A percentile compares a stretch with the other conserved stretches of the same genome.
These are phyloP conservation scores for Euphorbia pulcherrima DNA, from an alignment of 345 rosid genomes.

Conservation along the genomic window DNA sequence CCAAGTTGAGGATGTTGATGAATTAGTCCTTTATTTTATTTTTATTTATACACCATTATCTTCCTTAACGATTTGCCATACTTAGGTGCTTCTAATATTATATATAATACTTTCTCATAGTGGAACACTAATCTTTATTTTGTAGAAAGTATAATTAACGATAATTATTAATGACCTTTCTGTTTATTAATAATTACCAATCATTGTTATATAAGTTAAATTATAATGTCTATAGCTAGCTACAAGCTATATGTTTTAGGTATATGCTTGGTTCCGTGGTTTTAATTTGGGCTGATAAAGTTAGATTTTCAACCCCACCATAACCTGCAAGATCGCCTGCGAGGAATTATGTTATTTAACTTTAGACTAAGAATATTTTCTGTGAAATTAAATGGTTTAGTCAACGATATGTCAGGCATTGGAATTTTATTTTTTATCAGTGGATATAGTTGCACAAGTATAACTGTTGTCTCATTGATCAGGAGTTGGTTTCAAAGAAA, in stretches of 20 bases:
- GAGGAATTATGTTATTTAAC: neutral
- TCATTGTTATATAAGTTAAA: neutral
- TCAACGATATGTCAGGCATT: neutral
- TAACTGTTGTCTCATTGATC: too few species aligned
- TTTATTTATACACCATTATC: neutral
- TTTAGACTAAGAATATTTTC: neutral
- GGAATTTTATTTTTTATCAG: neutral
- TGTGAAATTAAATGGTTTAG: neutral
- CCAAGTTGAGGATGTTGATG: too few species aligned
- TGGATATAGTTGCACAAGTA: neutral
- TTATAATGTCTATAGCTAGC: neutral
- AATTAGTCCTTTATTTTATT: neutral
- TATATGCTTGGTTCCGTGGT: neutral
- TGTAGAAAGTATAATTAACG: neutral
- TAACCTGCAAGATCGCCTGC: neutral
- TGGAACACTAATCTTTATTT: neutral
- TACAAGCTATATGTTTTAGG: neutral
- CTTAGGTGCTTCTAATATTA: neutral
- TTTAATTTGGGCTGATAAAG: neutral
- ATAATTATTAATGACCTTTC: neutral
- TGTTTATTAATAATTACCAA: neutral
- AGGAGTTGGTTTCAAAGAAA: neutral
- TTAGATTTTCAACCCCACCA: neutral
- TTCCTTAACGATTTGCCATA: slow-evolving; percentile 1
- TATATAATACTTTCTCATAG: slow-evolving; percentile 1